Percentiles rank a stretch among this genome's conserved stretches.
phyloP scores from a whole-genome alignment of 768 basidiomycete species.

The Naganishia randhawae region DNA sequence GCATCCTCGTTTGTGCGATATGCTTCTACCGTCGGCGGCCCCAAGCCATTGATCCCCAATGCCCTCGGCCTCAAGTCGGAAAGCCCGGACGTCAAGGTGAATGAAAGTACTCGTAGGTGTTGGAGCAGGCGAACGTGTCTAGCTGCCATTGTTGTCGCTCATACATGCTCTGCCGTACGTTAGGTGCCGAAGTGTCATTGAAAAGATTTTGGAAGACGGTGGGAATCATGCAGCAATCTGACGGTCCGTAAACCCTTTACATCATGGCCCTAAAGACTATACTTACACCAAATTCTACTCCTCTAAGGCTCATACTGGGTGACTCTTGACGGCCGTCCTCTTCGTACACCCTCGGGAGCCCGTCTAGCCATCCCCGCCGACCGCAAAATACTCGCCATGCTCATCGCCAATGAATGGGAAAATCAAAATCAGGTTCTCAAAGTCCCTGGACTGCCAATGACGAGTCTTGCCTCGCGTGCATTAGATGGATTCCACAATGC shows the following conservation, averaged over 20 bases:
- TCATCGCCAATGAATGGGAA: constrained; percentile 96
- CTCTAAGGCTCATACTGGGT: constrained; percentile 54
- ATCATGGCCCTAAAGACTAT: constrained; percentile 22
- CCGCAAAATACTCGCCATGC: constrained; percentile 69
- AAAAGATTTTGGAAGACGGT: constrained; percentile 94
- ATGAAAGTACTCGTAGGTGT: constrained; percentile 20
- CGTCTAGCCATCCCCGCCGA: constrained; percentile 65
- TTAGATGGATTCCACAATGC: constrained; percentile 70
- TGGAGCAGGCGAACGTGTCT: neutral
- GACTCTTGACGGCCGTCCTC: constrained; percentile 73
- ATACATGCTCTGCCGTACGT: neutral
- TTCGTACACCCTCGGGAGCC: constrained; percentile 86
- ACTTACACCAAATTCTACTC: too few relatives aligned
- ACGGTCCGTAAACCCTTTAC: constrained; percentile 44
- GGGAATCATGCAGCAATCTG: constrained; percentile 60
- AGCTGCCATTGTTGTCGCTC: neutral
- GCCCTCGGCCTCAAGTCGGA: neutral
- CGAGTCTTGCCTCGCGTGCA: constrained; percentile 83
- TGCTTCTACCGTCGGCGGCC: constrained; percentile 15
- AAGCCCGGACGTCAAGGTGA: neutral
- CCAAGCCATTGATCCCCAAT: constrained; percentile 6
- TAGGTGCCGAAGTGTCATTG: constrained; percentile 80
- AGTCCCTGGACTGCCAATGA: constrained; percentile 86
- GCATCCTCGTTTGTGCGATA: neutral
- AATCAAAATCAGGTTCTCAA: constrained; percentile 80